Conservation (phyloP, 305 asterid genomes). For the Solanum chacoense region DNA sequence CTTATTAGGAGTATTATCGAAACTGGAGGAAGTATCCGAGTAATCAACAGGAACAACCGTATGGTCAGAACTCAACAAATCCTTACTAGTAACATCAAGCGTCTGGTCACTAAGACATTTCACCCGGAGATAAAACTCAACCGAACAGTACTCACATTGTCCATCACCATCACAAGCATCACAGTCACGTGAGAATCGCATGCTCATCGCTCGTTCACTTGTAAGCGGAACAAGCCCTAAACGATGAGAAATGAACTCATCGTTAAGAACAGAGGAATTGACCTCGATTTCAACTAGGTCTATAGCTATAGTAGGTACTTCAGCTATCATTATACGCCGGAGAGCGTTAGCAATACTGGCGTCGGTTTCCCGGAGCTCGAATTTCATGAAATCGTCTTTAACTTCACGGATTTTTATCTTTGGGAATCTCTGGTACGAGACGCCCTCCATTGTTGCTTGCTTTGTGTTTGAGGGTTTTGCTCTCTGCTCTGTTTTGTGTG, state of each 20-base stretch:
- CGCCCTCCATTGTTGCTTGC: constrained; percentile 39
- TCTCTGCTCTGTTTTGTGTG: not conserved
- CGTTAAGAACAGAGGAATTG: constrained; percentile 79
- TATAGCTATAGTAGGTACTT: constrained; percentile 88
- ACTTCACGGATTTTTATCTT: constrained; percentile 69
- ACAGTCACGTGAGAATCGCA: constrained; percentile 97
- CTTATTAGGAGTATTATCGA: constrained; percentile 49
- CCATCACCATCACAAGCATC: constrained; percentile 99
- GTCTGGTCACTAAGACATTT: constrained; percentile 75
- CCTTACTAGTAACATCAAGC: constrained; percentile 85
- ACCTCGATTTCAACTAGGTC: constrained; percentile 96
- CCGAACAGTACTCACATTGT: constrained; percentile 94
- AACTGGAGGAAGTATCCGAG: constrained; percentile 41
- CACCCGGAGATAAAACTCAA: constrained; percentile 76
- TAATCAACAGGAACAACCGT: constrained; percentile 78
- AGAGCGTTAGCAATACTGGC: constrained; percentile 95
- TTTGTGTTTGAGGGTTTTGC: not conserved
- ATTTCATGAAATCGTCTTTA: constrained; percentile 61
- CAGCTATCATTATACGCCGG: constrained; percentile 98
- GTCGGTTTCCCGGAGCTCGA: constrained; percentile 92
- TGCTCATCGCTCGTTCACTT: constrained; percentile 89
- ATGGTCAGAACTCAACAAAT: constrained; percentile 76
- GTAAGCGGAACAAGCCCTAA: constrained; percentile 78
- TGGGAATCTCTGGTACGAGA: constrained; percentile 80
- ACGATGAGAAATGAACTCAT: constrained; percentile 91